Evolutionary conservation across 306 rosid species (phyloP), one percentile per base, ranked within the genome.

Genomic region (Aeschynomene evenia): DNA sequence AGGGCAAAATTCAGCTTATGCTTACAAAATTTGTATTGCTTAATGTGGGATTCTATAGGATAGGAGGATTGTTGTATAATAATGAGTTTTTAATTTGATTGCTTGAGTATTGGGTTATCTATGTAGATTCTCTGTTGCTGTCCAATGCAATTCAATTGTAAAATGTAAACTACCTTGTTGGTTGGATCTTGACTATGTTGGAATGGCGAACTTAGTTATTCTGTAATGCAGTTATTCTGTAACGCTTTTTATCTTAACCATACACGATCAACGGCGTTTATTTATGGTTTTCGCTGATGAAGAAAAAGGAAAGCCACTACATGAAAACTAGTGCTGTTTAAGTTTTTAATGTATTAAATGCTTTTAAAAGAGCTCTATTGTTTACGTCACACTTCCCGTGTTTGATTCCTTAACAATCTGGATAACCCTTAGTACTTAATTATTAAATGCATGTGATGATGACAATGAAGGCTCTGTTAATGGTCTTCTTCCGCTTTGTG

Each of bases 81-180:
- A 33, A 63, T 28, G 43, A 58, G 16, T 19, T 60, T n/a, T n/a
- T n/a, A n/a, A n/a, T n/a, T 72, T 75, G 9, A 15, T 75, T 53
- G 63, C 34, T 64, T 21, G 37, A 67, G 51, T 68, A 42, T 24
- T 40, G 29, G 37, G 39, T 20, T 70, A 4, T 54, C 59, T 73
- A 67, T 7, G 29, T 72, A 22, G 12, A 6, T 53, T 68, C 52
- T 51, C 9, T 33, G 39, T 72, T 61, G 40, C 22, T 31, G 2
- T 18, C 31, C 64, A 29, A 54, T 10, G 33, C 23, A 28, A 63
- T 69, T 40, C n/a, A n/a, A n/a, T n/a, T n/a, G n/a, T n/a, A n/a
- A n/a, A n/a, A n/a, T n/a, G 48, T 56, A 20, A 53, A 62, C 52
- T 9, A 50, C 58, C 42, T 53, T 45, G n/a, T 24, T 54, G 23